Evolutionary conservation across 2,329 filamentous ascomycete genomes (phyloP).

Genomic region (Lasiodiplodia theobromae): DNA sequence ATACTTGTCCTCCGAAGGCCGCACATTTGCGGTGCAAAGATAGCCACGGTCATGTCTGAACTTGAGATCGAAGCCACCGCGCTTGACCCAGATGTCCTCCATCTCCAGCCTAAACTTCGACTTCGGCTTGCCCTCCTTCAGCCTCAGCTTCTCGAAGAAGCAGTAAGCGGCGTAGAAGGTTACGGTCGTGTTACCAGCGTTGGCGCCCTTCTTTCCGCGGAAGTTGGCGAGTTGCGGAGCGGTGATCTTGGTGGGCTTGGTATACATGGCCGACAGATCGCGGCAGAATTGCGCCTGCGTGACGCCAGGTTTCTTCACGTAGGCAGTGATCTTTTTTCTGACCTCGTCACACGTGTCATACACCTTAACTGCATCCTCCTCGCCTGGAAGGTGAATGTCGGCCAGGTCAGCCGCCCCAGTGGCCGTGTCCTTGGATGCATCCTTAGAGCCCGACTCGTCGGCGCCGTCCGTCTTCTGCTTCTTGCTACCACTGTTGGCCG

Average conservation of each 20-base stretch:
- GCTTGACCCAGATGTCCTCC: constrained; percentile 46
- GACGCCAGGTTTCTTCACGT: constrained; percentile 56
- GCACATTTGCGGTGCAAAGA: neutral
- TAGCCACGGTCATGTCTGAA: neutral
- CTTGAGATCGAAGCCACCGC: constrained; percentile 14
- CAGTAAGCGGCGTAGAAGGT: constrained; percentile 64
- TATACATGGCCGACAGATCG: constrained; percentile 54
- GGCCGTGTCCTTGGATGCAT: constrained; percentile 34
- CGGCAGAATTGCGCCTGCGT: constrained; percentile 62
- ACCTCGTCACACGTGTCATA: constrained; percentile 65
- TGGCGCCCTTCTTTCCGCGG: constrained; percentile 57
- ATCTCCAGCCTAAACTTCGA: constrained; percentile 59
- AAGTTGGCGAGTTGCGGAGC: constrained; percentile 58
- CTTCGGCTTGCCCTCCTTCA: constrained; percentile 61
- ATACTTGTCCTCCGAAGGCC: neutral
- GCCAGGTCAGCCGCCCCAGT: constrained; percentile 46
- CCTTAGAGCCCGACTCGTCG: constrained; percentile 25
- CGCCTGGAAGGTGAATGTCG: constrained; percentile 53
- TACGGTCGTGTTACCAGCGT: constrained; percentile 56
- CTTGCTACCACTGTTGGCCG: neutral
- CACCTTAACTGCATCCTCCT: constrained; percentile 54
- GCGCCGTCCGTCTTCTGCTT: constrained; percentile 41
- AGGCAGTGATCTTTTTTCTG: constrained; percentile 62
- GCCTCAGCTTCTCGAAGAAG: constrained; percentile 66
- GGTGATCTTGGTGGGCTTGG: constrained; percentile 47